Evolutionary conservation across 305 asterid genomes (phyloP).

Genomic region (Fraxinus velutina): DNA sequence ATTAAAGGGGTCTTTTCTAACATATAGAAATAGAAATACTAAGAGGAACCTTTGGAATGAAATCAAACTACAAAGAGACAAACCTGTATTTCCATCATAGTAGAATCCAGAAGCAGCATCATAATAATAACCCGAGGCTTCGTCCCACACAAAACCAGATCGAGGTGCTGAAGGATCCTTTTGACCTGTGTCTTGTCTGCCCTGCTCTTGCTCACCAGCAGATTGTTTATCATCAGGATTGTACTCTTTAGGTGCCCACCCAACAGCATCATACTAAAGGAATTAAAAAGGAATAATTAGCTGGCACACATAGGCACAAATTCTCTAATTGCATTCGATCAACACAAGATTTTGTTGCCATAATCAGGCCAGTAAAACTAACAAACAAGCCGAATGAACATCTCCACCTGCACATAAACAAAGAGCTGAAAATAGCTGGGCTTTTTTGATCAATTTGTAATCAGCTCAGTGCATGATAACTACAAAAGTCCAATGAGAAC

Average conservation of each 20-base stretch:
- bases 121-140: slow-evolving; percentile 95
- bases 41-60: neutral
- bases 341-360: slow-evolving; percentile 6
- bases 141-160: slow-evolving; percentile 97
- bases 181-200: slow-evolving; percentile 48
- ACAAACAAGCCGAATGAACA: neutral
- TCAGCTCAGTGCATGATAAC: neutral
- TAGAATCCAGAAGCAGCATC: slow-evolving; percentile 98
- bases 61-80: slow-evolving; percentile 10
- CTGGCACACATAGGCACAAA: neutral
- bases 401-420: neutral
- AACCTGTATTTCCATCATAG: slow-evolving; percentile 96
- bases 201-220: slow-evolving; percentile 52
- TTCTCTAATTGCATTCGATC: neutral
- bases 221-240: slow-evolving; percentile 77
- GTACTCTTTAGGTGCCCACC: slow-evolving; percentile 98
- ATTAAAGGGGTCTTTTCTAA: neutral
- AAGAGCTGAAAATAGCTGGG: neutral
- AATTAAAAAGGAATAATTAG: slow-evolving; percentile 21
- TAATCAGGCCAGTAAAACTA: slow-evolving; percentile 1
- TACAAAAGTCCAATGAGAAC: neutral
- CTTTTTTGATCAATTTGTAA: neutral
- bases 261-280: slow-evolving; percentile 87
- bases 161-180: slow-evolving; percentile 65
- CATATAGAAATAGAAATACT: neutral